phyloP scores from a whole-genome alignment of 768 basidiomycete species.

The Rubroboletus pulcherrimus region DNA sequence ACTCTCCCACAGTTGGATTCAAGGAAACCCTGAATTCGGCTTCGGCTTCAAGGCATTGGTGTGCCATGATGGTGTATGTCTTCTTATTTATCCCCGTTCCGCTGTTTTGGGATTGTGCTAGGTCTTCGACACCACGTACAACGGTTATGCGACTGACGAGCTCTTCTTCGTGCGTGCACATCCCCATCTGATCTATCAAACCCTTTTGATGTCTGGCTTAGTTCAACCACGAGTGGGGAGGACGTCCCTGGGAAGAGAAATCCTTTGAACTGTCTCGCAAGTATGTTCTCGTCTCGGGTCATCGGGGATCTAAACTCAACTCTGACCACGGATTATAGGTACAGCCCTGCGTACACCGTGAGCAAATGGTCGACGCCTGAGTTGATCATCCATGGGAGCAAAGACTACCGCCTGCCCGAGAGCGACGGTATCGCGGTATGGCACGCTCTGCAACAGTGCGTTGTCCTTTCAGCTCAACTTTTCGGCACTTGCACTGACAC shows the following conservation, averaged over 20 bases:
- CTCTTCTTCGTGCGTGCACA: constrained; percentile 71
- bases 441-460: constrained; percentile 82
- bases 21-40: constrained; percentile 85
- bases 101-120: constrained; percentile 19
- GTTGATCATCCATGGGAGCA: constrained; percentile 80
- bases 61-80: constrained; percentile 82
- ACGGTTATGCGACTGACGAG: constrained; percentile 89
- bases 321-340: constrained; percentile 36
- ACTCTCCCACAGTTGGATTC: constrained; percentile 70
- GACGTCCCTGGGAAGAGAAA: constrained; percentile 70
- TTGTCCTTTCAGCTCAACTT: constrained; percentile 9
- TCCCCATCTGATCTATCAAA: background rate
- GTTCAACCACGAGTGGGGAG: constrained; percentile 89
- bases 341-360: constrained; percentile 79
- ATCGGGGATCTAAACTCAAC: background rate
- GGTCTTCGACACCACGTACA: constrained; percentile 76
- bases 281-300: constrained; percentile 31
- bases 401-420: constrained; percentile 85
- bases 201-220: constrained; percentile 26
- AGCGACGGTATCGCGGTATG: constrained; percentile 80
- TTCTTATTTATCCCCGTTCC: background rate
- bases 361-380: constrained; percentile 84
- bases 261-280: constrained; percentile 52
- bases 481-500: background rate
- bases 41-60: constrained; percentile 91